Base-by-base conservation (phyloP, 1,139 yeast species). In the Nakaseomyces nivariensis region DNA sequence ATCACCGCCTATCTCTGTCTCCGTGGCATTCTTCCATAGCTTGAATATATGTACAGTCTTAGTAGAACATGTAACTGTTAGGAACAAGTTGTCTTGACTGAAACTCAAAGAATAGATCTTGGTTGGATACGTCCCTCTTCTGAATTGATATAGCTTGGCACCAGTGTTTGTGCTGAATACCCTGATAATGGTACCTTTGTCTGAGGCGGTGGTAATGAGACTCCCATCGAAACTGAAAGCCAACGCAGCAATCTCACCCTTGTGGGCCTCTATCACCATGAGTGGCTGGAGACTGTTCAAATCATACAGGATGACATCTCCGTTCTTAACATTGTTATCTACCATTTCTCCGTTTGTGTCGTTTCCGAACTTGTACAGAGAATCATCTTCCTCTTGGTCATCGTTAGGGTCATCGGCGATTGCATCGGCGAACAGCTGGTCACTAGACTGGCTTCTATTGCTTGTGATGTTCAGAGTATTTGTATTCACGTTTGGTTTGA, bases 71-170 rank as follows among this genome's bases (percentile, higher is more conserved):
- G 95, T 82, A 1, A 94, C 97, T 31, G 89, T 79, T 40, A 92
- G 76, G 61, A 85, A 81, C 48, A 74, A 73, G 56, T 89, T 84
- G 57, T 86, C 86, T 34, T 77, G 75, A 59, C 94, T 85, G 68
- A 92, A 92, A 36, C 82, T 78, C 55, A 92, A 74, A 1, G 95
- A 83, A 62, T 82, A 85, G n/a, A 92, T 88, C 60, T 77, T 82
- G 5, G 97, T 85, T 3, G 96, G 95, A 63, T 90, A 90, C 1
- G 97, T 86, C 1, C 98, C 98, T 62, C 97, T 76, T 58, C 98
- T 75, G 67, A 92, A 92, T 66, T 92, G 97, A 62, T 80, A 88
- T 48, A 90, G 69, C 61, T 90, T 87, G 24, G 79, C 75, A 0
- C 97, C 97, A 0, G 86, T 78, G 29, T 83, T 85, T 1, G 88